Evolutionary conservation across 2,329 filamentous ascomycete genomes (phyloP), one percentile per base, ranked within the genome.

Genomic region (Botrytis squamosa): DNA sequence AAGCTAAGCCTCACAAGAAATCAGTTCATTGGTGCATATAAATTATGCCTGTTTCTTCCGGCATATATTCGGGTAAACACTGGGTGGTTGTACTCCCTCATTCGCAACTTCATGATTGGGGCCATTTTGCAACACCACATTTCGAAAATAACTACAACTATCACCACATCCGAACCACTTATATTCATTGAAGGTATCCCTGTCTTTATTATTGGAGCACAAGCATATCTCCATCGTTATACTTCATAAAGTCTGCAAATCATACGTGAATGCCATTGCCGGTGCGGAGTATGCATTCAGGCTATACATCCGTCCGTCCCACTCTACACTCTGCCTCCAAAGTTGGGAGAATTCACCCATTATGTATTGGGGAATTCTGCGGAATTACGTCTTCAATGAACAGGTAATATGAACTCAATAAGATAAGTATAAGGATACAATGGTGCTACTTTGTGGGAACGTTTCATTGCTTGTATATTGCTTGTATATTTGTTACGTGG

Each of bases 231-330:
- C 3, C 1, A 55, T 12, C 14, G 22, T 52, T 29, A 22, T 55
- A 14, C 46, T 52, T 55, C 22, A 67, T 10, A 20, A 29, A 40
- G 33, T 52, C 6, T 55, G 65, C 25, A 52, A 46, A 52, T 66
- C 44, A n/a, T 49, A n/a, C 25, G 22, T 14, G 22, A 66, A 29
- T 40, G 3, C 8, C 16, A 40, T 20, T 52, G 33, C 46, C 33
- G 38, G 46, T 67, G 65, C 46, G 65, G 65, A 52, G 65, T 55
- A 52, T 55, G 44, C 46, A 67, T 67, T 55, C 33, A 67, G 65
- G 44, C 65, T 67, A 55, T 67, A n/a, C 33, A 40, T 29, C 22
- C 33, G 33, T 29, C 22, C 22, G 33, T 67, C 46, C 65, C 65
- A 67, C 64, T 40, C 46, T 55, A 6, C 46, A 55, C 64, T 55